These are phyloP conservation scores for Dothistroma septosporum DNA, from an alignment of 2,329 filamentous ascomycete genomes.

Conservation along the genomic window DNA sequence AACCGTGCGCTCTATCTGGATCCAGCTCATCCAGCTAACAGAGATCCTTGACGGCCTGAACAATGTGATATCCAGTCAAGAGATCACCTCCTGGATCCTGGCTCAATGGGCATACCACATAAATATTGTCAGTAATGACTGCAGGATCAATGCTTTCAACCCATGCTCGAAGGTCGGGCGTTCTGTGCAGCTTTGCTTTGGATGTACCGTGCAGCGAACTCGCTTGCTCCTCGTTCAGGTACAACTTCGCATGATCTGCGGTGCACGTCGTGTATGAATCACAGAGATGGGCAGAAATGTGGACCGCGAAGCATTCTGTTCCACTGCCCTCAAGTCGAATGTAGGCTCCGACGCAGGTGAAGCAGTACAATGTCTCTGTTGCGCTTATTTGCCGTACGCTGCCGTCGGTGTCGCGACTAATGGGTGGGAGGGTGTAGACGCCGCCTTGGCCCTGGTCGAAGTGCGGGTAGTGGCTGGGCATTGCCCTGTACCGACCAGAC, in stretches of 20 bases:
- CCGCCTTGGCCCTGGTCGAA: neutral
- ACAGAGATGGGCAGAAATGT: neutral
- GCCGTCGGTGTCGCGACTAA: neutral
- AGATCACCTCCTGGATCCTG: neutral
- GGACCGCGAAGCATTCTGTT: neutral
- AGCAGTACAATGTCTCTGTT: neutral
- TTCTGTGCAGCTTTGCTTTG: neutral
- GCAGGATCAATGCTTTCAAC: neutral
- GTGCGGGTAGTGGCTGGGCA: neutral
- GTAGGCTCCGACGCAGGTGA: neutral
- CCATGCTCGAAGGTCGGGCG: neutral
- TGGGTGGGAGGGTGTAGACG: neutral
- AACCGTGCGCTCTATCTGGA: neutral
- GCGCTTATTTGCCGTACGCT: neutral
- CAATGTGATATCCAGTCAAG: neutral
- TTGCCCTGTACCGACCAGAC: neutral
- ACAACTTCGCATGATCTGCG: neutral
- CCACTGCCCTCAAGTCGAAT: neutral
- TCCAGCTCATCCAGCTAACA: neutral
- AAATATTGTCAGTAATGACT: neutral
- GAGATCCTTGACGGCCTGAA: neutral
- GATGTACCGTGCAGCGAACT: neutral
- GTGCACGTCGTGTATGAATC: neutral
- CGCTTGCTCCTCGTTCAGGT: neutral
- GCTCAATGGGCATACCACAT: neutral